phyloP scores from a whole-genome alignment of 1,284 basidiomycete species.

The Pulchroboletus neoregius region DNA sequence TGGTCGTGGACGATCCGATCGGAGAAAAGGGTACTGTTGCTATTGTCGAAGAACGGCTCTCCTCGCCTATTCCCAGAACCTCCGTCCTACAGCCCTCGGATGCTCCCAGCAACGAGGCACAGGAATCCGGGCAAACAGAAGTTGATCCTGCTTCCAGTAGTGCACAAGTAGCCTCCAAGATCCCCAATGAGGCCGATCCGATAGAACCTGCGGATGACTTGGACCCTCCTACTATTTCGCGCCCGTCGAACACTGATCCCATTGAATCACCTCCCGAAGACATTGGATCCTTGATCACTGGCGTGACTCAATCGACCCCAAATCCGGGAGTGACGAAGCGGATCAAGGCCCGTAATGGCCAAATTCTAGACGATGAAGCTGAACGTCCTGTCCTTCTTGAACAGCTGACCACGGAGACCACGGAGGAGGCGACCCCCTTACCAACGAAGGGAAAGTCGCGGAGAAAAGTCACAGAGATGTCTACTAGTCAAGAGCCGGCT shows the following conservation, averaged over 20 bases:
- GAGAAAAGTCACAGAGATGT: background rate
- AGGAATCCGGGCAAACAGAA: background rate
- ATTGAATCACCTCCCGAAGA: slow-evolving; percentile 28
- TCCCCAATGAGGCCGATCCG: slow-evolving; percentile 24
- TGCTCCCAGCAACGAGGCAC: background rate
- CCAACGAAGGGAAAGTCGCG: slow-evolving; percentile 5
- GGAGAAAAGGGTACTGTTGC: slow-evolving; percentile 4
- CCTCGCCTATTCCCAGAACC: background rate
- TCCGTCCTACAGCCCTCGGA: background rate
- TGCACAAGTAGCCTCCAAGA: background rate
- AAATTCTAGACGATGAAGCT: slow-evolving; percentile 17
- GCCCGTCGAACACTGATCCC: slow-evolving; percentile 19
- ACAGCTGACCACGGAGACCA: slow-evolving; percentile 4
- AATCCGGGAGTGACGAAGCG: slow-evolving; percentile 32
- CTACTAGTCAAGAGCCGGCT: slow-evolving; percentile 11
- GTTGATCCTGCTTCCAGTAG: background rate
- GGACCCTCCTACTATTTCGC: slow-evolving; percentile 6
- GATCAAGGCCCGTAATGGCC: slow-evolving; percentile 38
- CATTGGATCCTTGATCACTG: background rate
- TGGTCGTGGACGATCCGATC: slow-evolving; percentile 15
- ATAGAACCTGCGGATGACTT: slow-evolving; percentile 36
- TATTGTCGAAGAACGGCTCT: background rate
- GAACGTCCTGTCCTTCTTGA: slow-evolving; percentile 20
- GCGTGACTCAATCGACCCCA: slow-evolving; percentile 18
- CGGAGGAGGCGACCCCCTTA: slow-evolving; percentile 1